Conservation (phyloP, 169 alveolate species). For the Hepatocystis sp. region DNA sequence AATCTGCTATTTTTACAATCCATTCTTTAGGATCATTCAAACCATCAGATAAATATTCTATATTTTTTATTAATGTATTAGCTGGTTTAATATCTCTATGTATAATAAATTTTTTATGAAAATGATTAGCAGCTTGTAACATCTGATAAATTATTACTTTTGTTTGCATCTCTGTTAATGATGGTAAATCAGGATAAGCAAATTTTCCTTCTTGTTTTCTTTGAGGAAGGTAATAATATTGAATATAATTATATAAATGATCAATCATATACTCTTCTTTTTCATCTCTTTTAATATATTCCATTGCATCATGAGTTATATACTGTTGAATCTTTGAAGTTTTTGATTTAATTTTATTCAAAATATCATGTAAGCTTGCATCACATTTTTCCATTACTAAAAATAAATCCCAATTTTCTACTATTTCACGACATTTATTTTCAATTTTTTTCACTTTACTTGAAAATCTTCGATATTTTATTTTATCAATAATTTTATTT, state of each 20-base stretch:
- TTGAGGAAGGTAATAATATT: slow-evolving; percentile 50
- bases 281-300: slow-evolving; percentile 19
- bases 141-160: slow-evolving; percentile 85
- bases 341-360: slow-evolving; percentile 27
- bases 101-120: slow-evolving; percentile 83
- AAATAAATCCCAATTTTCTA: slow-evolving; percentile 65
- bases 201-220: slow-evolving; percentile 25
- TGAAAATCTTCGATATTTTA: slow-evolving; percentile 39
- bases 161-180: slow-evolving; percentile 79
- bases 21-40: slow-evolving; percentile 65
- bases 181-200: slow-evolving; percentile 80
- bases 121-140: slow-evolving; percentile 81
- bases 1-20: slow-evolving; percentile 84
- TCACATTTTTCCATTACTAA: slow-evolving; percentile 74
- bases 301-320: slow-evolving; percentile 7
- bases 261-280: slow-evolving; percentile 39
- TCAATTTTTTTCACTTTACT: slow-evolving; percentile 50
- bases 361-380: slow-evolving; percentile 46
- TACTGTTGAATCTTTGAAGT: slow-evolving; percentile 26
- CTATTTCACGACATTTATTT: slow-evolving; percentile 31
- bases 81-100: slow-evolving; percentile 87
- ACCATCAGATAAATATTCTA: slow-evolving; percentile 54
- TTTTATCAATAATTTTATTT: slow-evolving; percentile 21
- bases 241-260: slow-evolving; percentile 61
- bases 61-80: slow-evolving; percentile 84